These are phyloP conservation scores for Pythium rishiriense DNA, from an alignment of 352 stramenopile genomes.

Conservation along the genomic window DNA sequence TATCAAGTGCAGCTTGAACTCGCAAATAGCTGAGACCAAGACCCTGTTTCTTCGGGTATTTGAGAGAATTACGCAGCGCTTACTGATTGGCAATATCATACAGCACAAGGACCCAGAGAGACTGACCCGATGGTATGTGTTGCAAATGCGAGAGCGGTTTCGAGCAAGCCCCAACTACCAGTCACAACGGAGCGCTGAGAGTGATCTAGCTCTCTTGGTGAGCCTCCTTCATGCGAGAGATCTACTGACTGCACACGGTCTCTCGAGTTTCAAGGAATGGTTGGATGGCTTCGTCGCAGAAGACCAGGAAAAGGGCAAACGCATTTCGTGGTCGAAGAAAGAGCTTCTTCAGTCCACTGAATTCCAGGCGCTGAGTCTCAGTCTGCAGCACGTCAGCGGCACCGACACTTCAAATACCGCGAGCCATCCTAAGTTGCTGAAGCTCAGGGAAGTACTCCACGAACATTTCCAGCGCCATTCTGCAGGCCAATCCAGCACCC, in stretches of 20 bases:
- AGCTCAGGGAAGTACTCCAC: slow-evolving; percentile 90
- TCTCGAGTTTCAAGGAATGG: slow-evolving; percentile 74
- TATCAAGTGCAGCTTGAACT: slow-evolving; percentile 66
- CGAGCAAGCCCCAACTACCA: slow-evolving; percentile 62
- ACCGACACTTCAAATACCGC: not conserved
- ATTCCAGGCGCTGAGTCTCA: slow-evolving; percentile 62
- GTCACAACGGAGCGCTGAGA: slow-evolving; percentile 71
- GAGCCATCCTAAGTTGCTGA: slow-evolving; percentile 84
- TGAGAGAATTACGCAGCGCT: slow-evolving; percentile 54
- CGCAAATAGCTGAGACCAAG: slow-evolving; percentile 69
- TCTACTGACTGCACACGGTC: slow-evolving; percentile 73
- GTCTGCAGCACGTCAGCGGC: slow-evolving; percentile 36
- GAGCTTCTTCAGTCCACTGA: slow-evolving; percentile 71
- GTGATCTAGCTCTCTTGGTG: slow-evolving; percentile 73
- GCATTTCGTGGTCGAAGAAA: slow-evolving; percentile 79
- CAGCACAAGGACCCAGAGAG: slow-evolving; percentile 72
- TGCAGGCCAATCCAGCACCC: slow-evolving; percentile 74
- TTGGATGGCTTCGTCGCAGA: slow-evolving; percentile 61
- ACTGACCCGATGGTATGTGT: slow-evolving; percentile 77
- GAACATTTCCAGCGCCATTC: slow-evolving; percentile 85
- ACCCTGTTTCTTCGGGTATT: slow-evolving; percentile 65
- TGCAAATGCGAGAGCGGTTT: slow-evolving; percentile 75
- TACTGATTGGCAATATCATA: slow-evolving; percentile 59
- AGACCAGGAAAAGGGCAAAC: slow-evolving; percentile 35
- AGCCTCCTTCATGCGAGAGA: slow-evolving; percentile 76